These are phyloP conservation scores for Xanthoconium separans DNA, from an alignment of 1,284 basidiomycete genomes.

Conservation along the genomic window DNA sequence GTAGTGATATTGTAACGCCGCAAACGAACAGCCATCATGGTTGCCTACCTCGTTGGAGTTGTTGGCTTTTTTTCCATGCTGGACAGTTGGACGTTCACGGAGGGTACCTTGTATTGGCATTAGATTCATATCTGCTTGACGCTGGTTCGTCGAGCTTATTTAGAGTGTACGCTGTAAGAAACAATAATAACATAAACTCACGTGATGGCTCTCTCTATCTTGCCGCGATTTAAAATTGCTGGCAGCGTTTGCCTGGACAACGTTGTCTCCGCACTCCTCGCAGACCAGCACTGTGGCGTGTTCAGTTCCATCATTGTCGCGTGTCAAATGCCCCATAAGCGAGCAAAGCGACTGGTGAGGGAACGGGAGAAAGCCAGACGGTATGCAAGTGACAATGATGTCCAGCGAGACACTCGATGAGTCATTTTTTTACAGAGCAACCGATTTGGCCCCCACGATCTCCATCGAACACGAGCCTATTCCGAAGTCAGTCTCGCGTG, in stretches of 20 bases:
- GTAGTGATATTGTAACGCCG: conserved; percentile 8
- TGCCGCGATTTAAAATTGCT: neutral
- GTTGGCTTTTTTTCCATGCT: conserved; percentile 37
- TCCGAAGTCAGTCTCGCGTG: conserved; percentile 63
- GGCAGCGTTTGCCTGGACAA: conserved; percentile 2
- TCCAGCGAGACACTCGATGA: neutral
- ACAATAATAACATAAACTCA: neutral
- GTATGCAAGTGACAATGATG: conserved; percentile 30
- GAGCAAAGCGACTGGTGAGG: conserved; percentile 50
- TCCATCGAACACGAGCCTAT: conserved; percentile 52
- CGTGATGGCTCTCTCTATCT: conserved; percentile 10
- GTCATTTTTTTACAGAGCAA: conserved; percentile 39
- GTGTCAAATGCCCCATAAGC: conserved; percentile 62
- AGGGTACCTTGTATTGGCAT: conserved; percentile 39
- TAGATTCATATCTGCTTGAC: conserved; percentile 10
- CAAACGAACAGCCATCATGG: conserved; percentile 40
- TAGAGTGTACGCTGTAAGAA: neutral
- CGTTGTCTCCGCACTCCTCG: conserved; percentile 14
- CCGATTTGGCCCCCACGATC: conserved; percentile 46
- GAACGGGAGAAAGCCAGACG: conserved; percentile 40
- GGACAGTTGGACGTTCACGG: conserved; percentile 36
- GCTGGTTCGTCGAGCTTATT: conserved; percentile 12
- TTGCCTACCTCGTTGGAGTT: conserved; percentile 50
- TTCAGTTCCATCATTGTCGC: conserved; percentile 20
- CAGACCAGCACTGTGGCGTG: neutral